A percentile compares a stretch with the other conserved stretches of the same genome.
phyloP scores from a whole-genome alignment of 768 basidiomycete genomes.

The Pulveroboletus sp. region DNA sequence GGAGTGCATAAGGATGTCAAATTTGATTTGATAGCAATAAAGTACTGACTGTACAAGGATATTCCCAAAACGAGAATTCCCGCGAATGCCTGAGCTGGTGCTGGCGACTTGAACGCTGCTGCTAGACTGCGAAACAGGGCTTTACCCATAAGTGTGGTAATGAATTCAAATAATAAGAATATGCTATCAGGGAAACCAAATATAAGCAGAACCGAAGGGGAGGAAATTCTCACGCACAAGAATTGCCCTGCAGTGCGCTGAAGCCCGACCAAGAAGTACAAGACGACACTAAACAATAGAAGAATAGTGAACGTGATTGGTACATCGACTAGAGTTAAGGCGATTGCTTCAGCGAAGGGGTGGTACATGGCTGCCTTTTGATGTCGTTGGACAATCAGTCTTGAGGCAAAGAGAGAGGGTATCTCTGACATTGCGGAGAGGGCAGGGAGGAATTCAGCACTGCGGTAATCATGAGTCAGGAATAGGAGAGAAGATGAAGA shows the following conservation, averaged over 20 bases:
- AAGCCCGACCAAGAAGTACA: slow-evolving; percentile 61
- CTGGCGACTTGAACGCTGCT: too few species aligned
- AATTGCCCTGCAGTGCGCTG: slow-evolving; percentile 55
- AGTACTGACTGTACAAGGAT: too few species aligned
- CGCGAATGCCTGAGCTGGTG: too few species aligned
- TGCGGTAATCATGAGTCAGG: slow-evolving; percentile 17
- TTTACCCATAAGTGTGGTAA: slow-evolving; percentile 55
- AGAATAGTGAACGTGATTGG: slow-evolving; percentile 39
- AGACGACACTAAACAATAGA: slow-evolving; percentile 33
- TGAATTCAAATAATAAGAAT: slow-evolving; percentile 52
- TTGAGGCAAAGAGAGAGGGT: slow-evolving; percentile 42
- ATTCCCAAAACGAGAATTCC: too few species aligned
- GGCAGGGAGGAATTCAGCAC: slow-evolving; percentile 54
- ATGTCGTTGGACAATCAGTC: slow-evolving; percentile 43
- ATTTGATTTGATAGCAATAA: too few species aligned
- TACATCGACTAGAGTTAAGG: slow-evolving; percentile 44
- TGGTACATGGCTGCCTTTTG: slow-evolving; percentile 46
- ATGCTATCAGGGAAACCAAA: slow-evolving; percentile 34
- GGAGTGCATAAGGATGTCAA: too few species aligned
- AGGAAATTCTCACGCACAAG: slow-evolving; percentile 44
- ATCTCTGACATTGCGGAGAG: slow-evolving; percentile 58
- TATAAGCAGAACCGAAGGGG: slow-evolving; percentile 7
- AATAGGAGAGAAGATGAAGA: neutral
- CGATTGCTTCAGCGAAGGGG: slow-evolving; percentile 44
- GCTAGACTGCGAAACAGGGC: too few species aligned